These are phyloP conservation scores for Candida chilensis DNA, from an alignment of 805 yeast genomes.

Conservation along the genomic window DNA sequence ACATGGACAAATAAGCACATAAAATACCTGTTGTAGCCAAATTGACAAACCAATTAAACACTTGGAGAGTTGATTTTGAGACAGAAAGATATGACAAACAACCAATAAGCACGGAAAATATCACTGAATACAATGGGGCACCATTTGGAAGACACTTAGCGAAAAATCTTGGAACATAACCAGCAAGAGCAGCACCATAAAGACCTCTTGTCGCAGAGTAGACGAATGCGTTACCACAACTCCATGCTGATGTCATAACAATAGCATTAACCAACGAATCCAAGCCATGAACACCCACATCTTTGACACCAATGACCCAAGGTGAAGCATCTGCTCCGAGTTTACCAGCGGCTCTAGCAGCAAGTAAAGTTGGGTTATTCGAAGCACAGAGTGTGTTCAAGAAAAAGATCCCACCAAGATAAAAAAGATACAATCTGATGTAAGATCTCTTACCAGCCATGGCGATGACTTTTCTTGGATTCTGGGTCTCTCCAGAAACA, in stretches of 20 bases:
- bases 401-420: constrained; percentile 26
- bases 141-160: constrained; percentile 25
- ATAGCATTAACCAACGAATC: constrained; percentile 25
- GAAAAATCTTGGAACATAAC: constrained; percentile 22
- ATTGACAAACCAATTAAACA: constrained; percentile 27
- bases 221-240: constrained; percentile 30
- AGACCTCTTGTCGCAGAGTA: constrained; percentile 26
- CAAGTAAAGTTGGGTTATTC: constrained; percentile 18
- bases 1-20: constrained; percentile 8
- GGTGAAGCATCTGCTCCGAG: constrained; percentile 31
- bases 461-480: constrained; percentile 24
- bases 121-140: constrained; percentile 25
- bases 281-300: constrained; percentile 19
- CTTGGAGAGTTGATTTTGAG: constrained; percentile 6
- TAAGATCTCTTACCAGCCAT: constrained; percentile 28
- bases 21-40: constrained; percentile 9
- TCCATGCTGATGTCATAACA: constrained; percentile 24
- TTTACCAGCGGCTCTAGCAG: constrained; percentile 15
- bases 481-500: no score
- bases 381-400: constrained; percentile 25
- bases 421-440: constrained; percentile 20
- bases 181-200: constrained; percentile 25
- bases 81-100: constrained; percentile 22
- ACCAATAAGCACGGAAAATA: constrained; percentile 22
- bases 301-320: constrained; percentile 26